Base-by-base conservation (phyloP, 495 filamentous ascomycete genomes). In the Penicillium arizonense region DNA sequence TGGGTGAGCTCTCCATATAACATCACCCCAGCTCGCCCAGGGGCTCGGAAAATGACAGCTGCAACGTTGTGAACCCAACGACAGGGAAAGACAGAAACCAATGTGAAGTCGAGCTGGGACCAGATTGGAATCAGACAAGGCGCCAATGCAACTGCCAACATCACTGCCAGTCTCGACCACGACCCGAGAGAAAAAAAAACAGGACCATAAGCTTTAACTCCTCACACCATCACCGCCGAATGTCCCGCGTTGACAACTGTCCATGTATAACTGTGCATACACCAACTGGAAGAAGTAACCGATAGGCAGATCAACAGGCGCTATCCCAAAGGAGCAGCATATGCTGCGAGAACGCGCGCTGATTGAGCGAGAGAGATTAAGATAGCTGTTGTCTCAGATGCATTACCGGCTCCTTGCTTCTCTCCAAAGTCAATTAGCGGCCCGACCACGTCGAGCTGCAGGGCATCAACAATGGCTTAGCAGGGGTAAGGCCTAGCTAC, bases 351-450 rank as follows among this genome's bases (percentile, higher is more conserved):
- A 20, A 16, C 36, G 35, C 28, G 20, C 20, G 49, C 50, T 52
- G 50, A 52, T 52, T 20, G 41, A 45, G 13, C 50, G 33, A 30
- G 5, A 14, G 24, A 45, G 28, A 52, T 52, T 44, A 52, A 52
- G 50, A 52, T 52, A 52, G 39, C 42, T 45, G 33, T 38, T 45
- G 50, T 52, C 33, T 52, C 50, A 45, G 50, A 44, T 39, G 49
- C 32, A 52, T 48, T 38, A 34, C 10, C n/a, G 36, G 26, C 50
- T 52, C 50, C 50, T 52, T 52, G 23, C 49, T 5, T 52, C 1
- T 38, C 18, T 10, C 7, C 23, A 39, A 33, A 41, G 21, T 45
- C 33, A 52, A 52, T 39, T 52, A 44, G 40, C 50, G 40, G 40
- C 40, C 50, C 50, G 34, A 52, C 40, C 50, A 52, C 41, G 40